Evolutionary conservation across 768 basidiomycete genomes (phyloP).

Genomic region (Auricularia cornea): DNA sequence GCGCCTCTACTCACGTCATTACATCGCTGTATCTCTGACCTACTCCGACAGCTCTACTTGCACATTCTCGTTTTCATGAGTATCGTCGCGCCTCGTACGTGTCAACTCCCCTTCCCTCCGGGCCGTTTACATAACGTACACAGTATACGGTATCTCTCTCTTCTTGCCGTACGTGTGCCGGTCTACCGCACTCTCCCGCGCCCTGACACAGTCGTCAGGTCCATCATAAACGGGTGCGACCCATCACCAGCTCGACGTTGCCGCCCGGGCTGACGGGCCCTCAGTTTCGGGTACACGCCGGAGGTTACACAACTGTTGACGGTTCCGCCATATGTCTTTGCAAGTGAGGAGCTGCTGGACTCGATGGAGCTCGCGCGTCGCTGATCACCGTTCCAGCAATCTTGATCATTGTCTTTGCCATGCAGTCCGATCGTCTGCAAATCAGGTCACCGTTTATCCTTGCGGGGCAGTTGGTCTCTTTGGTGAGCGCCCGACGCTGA

Average conservation of each 20-base stretch:
- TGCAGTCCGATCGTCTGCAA: background rate
- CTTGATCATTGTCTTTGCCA: background rate
- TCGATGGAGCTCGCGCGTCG: background rate
- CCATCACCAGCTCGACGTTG: background rate
- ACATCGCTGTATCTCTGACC: background rate
- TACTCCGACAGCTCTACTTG: slow-evolving; percentile 34
- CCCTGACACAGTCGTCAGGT: slow-evolving; percentile 25
- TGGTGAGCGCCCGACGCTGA: background rate
- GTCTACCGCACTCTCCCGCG: background rate
- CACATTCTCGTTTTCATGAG: slow-evolving; percentile 55
- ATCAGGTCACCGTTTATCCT: background rate
- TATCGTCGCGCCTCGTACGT: slow-evolving; percentile 50
- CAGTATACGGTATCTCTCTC: slow-evolving; percentile 62
- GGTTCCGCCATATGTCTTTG: slow-evolving; percentile 8
- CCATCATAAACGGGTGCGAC: slow-evolving; percentile 47
- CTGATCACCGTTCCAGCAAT: background rate
- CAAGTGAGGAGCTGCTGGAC: background rate
- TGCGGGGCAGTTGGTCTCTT: background rate
- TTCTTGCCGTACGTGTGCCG: slow-evolving; percentile 54
- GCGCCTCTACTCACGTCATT: background rate
- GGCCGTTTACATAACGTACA: no score
- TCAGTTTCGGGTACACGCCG: slow-evolving; percentile 6
- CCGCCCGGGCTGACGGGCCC: background rate
- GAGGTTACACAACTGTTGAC: slow-evolving; percentile 7
- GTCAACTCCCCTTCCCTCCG: background rate